Evolutionary conservation across 2,329 filamentous ascomycete species (phyloP), one percentile per base, ranked within the genome.

Genomic region (Acarospora socialis): DNA sequence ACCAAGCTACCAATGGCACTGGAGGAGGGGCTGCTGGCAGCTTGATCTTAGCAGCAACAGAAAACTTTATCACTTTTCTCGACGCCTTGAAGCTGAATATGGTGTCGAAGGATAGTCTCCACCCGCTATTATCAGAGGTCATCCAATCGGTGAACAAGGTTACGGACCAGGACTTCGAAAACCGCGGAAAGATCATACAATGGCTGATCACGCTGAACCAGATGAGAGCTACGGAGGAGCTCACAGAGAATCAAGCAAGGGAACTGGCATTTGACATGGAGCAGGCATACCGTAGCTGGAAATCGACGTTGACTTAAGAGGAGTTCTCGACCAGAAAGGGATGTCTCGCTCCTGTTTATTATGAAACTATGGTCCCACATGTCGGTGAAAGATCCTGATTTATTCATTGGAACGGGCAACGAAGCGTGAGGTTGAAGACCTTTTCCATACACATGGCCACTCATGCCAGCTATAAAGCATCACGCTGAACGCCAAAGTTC

Each of bases 111-210:
- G 87, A 95, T 54, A 84, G 90, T 41, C 64, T 98, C n/a, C 92
- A 98, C 51, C 90, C 90, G 3, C 64, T 98, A 13, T 68, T 98
- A 2, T 87, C 86, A 1, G 90, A 95, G 46, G 83, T 94, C 12
- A 98, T 98, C 39, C 87, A 94, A 50, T 86, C 83, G 3, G 87
- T 94, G 42, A 95, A 95, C 59, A 90, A 92, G 50, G 90, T 98
- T 41, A 94, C 87, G 3, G 84, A 92, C 52, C 73, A 77, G 40
- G 87, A 95, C 48, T 98, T 98, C 52, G 86, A 95, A 45, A 86
- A 78, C 51, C 77, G 92, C 44, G 84, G 81, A 46, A 95, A 95
- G 67, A 95, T 98, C 46, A 84, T 98, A 35, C 86, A 94, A 54
- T 98, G 90, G 90, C 67, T 98, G 43, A 98, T 98, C 47, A 80